Evolutionary conservation across 2,329 filamentous ascomycete genomes (phyloP).

Genomic region (Ceratocystis harringtonii): DNA sequence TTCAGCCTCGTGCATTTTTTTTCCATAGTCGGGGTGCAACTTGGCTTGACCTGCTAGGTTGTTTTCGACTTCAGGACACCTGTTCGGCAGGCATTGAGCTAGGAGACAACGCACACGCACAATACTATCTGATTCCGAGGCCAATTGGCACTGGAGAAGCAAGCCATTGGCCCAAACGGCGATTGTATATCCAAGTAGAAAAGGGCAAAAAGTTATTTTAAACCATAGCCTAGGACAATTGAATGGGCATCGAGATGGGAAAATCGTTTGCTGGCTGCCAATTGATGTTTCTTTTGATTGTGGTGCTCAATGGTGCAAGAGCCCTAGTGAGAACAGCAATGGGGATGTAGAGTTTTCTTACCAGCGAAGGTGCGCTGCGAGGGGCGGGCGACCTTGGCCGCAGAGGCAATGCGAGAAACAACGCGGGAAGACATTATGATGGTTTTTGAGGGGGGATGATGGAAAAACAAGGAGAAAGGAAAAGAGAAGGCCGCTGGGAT

Average conservation of each 20-base stretch:
- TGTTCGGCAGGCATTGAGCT: slow-evolving; percentile 10
- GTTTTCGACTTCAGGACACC: slow-evolving; percentile 12
- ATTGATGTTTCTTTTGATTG: slow-evolving; percentile 11
- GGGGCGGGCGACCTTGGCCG: slow-evolving; percentile 18
- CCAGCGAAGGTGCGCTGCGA: slow-evolving; percentile 18
- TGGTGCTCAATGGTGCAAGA: slow-evolving; percentile 10
- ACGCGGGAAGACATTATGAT: slow-evolving; percentile 18
- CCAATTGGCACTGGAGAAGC: background rate
- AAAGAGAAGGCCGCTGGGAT: slow-evolving; percentile 18
- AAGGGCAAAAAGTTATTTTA: background rate
- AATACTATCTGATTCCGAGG: slow-evolving; percentile 2
- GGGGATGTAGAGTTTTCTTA: slow-evolving; percentile 16
- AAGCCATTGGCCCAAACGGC: slow-evolving; percentile 10
- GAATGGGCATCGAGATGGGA: slow-evolving; percentile 5
- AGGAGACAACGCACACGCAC: background rate
- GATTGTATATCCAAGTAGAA: background rate
- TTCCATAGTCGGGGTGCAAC: background rate
- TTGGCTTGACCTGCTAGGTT: slow-evolving; percentile 2
- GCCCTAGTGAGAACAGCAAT: slow-evolving; percentile 15
- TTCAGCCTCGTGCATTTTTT: background rate
- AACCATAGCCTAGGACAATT: slow-evolving; percentile 9
- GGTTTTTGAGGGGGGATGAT: slow-evolving; percentile 16
- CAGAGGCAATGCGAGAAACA: slow-evolving; percentile 18
- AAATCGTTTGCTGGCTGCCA: slow-evolving; percentile 4
- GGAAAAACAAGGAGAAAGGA: slow-evolving; percentile 18